These are phyloP conservation scores for Sungouiozyma intestinalis DNA, from an alignment of 805 yeast species.

Conservation along the genomic window DNA sequence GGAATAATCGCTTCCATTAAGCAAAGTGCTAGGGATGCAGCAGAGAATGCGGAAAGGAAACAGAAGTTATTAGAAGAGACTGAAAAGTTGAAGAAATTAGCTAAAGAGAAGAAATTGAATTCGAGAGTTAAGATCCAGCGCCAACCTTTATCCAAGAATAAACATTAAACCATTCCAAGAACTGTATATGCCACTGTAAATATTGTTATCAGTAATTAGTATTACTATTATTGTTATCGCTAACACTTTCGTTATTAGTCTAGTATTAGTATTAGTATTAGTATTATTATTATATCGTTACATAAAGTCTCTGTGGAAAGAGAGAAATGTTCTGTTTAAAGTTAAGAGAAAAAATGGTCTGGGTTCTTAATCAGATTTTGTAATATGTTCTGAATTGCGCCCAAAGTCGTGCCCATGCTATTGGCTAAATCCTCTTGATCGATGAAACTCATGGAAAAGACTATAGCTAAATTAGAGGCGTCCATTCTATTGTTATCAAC, in stretches of 20 bases:
- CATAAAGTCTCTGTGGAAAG: neutral
- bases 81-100: slow-evolving; percentile 22
- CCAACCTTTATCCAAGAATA: slow-evolving; percentile 17
- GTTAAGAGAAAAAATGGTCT: slow-evolving; percentile 18
- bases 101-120: slow-evolving; percentile 25
- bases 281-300: neutral
- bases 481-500: slow-evolving; percentile 75
- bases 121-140: slow-evolving; percentile 23
- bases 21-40: slow-evolving; percentile 33
- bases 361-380: slow-evolving; percentile 38
- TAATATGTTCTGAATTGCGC: slow-evolving; percentile 43
- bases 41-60: slow-evolving; percentile 31
- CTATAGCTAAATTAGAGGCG: slow-evolving; percentile 82
- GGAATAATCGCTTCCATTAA: slow-evolving; percentile 31
- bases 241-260: neutral
- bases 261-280: neutral
- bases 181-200: no score
- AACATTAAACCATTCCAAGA: no score
- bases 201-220: neutral
- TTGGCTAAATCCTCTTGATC: slow-evolving; percentile 33
- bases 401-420: slow-evolving; percentile 41
- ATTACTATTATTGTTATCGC: neutral
- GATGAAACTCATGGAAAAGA: slow-evolving; percentile 59
- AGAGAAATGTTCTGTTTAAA: no score
- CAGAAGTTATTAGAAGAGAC: slow-evolving; percentile 29